A percentile compares a stretch with the other conserved stretches of the same genome.
Conservation (phyloP, 192 early-diverging fungal genomes). For the Backusella sp. region DNA sequence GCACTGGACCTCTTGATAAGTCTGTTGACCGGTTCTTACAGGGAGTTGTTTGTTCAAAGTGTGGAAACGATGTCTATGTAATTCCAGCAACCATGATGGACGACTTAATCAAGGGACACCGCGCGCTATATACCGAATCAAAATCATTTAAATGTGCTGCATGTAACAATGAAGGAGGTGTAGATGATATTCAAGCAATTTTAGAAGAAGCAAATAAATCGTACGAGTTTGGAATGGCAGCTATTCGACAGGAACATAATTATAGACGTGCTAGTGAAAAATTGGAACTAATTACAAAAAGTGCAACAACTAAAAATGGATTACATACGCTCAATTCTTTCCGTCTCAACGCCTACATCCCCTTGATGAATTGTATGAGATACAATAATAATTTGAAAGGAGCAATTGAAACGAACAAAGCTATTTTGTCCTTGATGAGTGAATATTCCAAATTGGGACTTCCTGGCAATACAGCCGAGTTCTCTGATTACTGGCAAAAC, state of each 20-base stretch:
- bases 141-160: conserved; percentile 47
- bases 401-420: conserved; percentile 31
- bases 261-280: conserved; percentile 37
- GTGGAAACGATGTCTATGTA: conserved; percentile 56
- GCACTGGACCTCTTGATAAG: conserved; percentile 57
- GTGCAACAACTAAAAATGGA: conserved; percentile 40
- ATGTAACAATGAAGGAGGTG: conserved; percentile 39
- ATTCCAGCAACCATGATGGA: conserved; percentile 48
- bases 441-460: conserved; percentile 32
- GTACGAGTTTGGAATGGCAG: conserved; percentile 40
- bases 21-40: conserved; percentile 71
- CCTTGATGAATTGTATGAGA: conserved; percentile 36
- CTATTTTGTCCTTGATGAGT: conserved; percentile 47
- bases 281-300: conserved; percentile 46
- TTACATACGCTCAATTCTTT: conserved; percentile 53
- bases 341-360: conserved; percentile 36
- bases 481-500: conserved; percentile 55
- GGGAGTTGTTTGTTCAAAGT: conserved; percentile 61
- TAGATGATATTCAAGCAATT: not conserved
- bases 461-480: conserved; percentile 54
- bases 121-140: conserved; percentile 45
- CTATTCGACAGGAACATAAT: conserved; percentile 42
- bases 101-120: conserved; percentile 51
- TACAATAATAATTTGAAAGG: conserved; percentile 28
- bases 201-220: conserved; percentile 28